Evolutionary conservation across 169 alveolate species (phyloP), one percentile per base, ranked within the genome.

Genomic region (Plasmodium coatneyi): DNA sequence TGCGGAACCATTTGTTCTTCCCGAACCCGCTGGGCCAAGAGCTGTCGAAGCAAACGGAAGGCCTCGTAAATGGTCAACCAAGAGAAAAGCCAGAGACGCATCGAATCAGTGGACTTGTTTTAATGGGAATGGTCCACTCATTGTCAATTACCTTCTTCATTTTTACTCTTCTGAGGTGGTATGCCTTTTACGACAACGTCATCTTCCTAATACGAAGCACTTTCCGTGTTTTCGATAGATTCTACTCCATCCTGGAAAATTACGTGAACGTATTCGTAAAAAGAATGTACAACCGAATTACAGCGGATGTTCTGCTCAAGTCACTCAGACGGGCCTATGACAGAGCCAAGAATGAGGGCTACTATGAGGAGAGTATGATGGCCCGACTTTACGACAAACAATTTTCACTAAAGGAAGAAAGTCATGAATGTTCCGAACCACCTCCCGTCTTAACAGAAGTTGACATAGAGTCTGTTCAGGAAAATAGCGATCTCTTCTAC

Each of bases 191-290:
- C 70, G 93, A 86, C 14, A 49, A 86, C 60, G 46, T n/a, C 19
- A 5, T 76, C 19, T 86, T 86, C 1, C 25, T 86, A 4, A 16
- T 76, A 0, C 25, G 93, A 86, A 25, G 9, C n/a, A 28, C 84
- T 5, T 22, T 56, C 28, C 86, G 93, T n/a, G 1, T 86, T 22
- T 74, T 86, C 43, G 93, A 86, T 14, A 46, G 93, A 54, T 86
- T 86, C 46, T 74, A 74, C 70, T 32, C 80, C 10, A 19, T 86
- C 30, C 25, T 76, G 5, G 93, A 86, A 14, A 86, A 36, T 7
- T 86, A 86, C 34, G 52, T 86, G 0, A 54, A 56, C 5, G 0
- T 7, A 32, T 86, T 49, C 46, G n/a, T 86, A 74, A 86, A 52
- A 14, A 16, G 14, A 22, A 5, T 74, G 7, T 32, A 74, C 16